These are phyloP conservation scores for Rhexocercosporidium sp. DNA, from an alignment of 2,329 filamentous ascomycete genomes.

Conservation along the genomic window DNA sequence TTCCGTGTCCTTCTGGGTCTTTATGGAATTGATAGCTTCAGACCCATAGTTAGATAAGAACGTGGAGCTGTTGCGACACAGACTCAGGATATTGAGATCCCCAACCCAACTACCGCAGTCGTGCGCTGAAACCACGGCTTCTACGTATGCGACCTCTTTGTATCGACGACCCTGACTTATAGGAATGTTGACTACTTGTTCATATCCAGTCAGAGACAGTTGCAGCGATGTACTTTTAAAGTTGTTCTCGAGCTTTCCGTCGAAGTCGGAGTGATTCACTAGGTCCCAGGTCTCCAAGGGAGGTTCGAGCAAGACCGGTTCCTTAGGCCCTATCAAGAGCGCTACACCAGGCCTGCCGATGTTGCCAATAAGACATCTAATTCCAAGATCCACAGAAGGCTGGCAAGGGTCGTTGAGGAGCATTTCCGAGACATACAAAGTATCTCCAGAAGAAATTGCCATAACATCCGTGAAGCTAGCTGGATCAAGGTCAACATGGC, in stretches of 20 bases:
- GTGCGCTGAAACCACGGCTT: neutral
- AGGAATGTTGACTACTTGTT: slow-evolving; percentile 27
- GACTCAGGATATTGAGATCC: slow-evolving; percentile 31
- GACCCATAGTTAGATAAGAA: neutral
- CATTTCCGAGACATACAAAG: neutral
- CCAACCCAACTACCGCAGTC: slow-evolving; percentile 29
- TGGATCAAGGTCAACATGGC: neutral
- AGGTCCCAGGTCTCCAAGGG: neutral
- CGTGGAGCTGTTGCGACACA: neutral
- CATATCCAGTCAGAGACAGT: slow-evolving; percentile 32
- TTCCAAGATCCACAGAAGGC: neutral
- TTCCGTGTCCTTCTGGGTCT: neutral
- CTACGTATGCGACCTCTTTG: slow-evolving; percentile 27
- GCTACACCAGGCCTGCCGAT: neutral
- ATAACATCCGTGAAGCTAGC: neutral
- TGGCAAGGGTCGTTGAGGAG: neutral
- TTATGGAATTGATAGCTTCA: neutral
- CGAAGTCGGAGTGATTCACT: slow-evolving; percentile 19
- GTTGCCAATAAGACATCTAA: neutral
- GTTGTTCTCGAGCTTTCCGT: slow-evolving; percentile 14
- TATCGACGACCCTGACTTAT: slow-evolving; percentile 27
- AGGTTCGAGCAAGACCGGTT: neutral
- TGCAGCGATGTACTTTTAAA: slow-evolving; percentile 28
- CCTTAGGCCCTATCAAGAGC: neutral
- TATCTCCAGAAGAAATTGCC: neutral